Evolutionary conservation across 2,329 filamentous ascomycete genomes (phyloP).

Genomic region (Phymatotrichopsis omnivora): DNA sequence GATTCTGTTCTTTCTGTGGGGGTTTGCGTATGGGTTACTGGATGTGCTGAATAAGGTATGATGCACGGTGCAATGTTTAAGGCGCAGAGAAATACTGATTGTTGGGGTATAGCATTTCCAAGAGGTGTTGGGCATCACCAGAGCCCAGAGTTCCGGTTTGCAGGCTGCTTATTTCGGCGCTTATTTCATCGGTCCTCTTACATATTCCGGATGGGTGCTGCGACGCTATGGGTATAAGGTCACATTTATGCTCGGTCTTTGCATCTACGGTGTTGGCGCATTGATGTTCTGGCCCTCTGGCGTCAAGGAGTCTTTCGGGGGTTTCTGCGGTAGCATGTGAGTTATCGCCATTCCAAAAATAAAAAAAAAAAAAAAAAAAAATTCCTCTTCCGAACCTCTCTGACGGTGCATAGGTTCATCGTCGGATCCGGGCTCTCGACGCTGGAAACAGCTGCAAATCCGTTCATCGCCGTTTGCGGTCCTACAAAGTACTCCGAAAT

Average conservation of each 20-base stretch:
- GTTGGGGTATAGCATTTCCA: slow-evolving; percentile 38
- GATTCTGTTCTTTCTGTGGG: slow-evolving; percentile 42
- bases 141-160: slow-evolving; percentile 41
- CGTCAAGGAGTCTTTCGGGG: slow-evolving; percentile 60
- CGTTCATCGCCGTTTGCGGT: slow-evolving; percentile 61
- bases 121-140: slow-evolving; percentile 39
- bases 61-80: too few relatives aligned
- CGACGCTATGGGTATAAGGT: slow-evolving; percentile 67
- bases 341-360: too few relatives aligned
- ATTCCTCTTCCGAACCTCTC: slow-evolving; percentile 37
- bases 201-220: slow-evolving; percentile 46
- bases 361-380: too few relatives aligned
- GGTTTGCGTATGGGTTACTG: slow-evolving; percentile 41
- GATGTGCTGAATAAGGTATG: slow-evolving; percentile 32
- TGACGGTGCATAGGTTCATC: too few relatives aligned
- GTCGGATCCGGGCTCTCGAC: slow-evolving; percentile 64
- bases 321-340: slow-evolving; percentile 55
- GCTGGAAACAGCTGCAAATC: slow-evolving; percentile 68
- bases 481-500: slow-evolving; percentile 65
- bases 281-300: slow-evolving; percentile 79
- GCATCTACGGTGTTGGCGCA: slow-evolving; percentile 59
- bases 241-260: slow-evolving; percentile 66
- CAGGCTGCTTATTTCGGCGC: slow-evolving; percentile 46
- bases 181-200: slow-evolving; percentile 37
- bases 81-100: slow-evolving; percentile 9